Base-by-base conservation (phyloP, 257 asterid genomes). In the Haberlea rhodopensis region DNA sequence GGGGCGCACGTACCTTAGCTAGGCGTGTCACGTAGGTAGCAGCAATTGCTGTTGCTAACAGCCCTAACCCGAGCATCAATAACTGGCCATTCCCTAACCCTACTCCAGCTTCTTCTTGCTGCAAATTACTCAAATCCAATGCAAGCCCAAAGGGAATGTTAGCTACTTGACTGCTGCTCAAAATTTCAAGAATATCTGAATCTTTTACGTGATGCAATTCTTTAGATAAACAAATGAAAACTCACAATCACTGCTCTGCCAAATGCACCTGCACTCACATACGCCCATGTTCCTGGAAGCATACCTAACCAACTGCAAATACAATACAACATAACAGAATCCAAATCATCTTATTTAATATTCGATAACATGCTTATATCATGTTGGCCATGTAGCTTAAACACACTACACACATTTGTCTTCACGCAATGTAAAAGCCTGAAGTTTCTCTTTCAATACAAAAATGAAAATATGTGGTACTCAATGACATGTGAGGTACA, bases 281-380 rank as follows among this genome's bases (percentile, higher is more conserved):
- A 92, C 2, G 96, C 99, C 99, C 99, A 92, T 53, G 97, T 53
- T 66, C 99, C 99, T 0, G 99, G 97, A 73, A 92, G 97, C 97
- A 89, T 89, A 58, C 99, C 99, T 53, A 92, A 69, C 97, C 99
- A 92, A 75, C 99, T 92, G 90, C 80, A 66, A 19, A 52, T 29
- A 69, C 21, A 28, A 32, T 60, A 20, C 53, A 65, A 53, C 57
- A 43, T 21, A 21, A 24, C 48, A 7, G 66, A 61, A 72, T 29
- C 22, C n/a, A 32, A 45, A 60, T 54, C 68, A 62, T 0, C 57
- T 18, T n/a, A 9, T 11, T 29, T 31, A 54, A 51, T 5, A 59
- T 43, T 25, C 51, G 8, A 55, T 23, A 6, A 20, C 48, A 34
- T 46, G 32, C 43, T 24, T 20, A 26, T 45, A 21, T 48, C 9